These are phyloP conservation scores for Candolleomyces aberdarensis DNA, from an alignment of 768 basidiomycete species.

Conservation along the genomic window DNA sequence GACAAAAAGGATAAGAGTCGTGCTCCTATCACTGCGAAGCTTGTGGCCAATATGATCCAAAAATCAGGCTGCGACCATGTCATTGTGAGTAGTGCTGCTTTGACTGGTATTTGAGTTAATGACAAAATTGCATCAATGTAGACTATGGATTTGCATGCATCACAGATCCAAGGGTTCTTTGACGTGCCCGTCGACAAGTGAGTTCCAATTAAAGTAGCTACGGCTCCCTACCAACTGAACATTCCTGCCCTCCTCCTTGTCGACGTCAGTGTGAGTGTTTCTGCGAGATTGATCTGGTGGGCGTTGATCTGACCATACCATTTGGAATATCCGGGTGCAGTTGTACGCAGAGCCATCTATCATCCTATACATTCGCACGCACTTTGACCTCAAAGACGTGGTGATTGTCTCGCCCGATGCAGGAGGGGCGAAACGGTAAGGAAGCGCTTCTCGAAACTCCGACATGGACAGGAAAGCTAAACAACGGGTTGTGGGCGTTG, in stretches of 20 bases:
- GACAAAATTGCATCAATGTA: slow-evolving; percentile 26
- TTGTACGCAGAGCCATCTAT: slow-evolving; percentile 96
- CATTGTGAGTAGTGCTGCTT: slow-evolving; percentile 61
- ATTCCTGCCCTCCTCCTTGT: slow-evolving; percentile 13
- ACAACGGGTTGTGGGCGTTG: slow-evolving; percentile 4
- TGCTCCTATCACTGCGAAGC: slow-evolving; percentile 96
- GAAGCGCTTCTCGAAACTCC: slow-evolving; percentile 9
- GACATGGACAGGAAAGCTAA: slow-evolving; percentile 4
- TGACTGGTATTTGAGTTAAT: background rate
- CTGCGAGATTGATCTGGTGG: slow-evolving; percentile 13
- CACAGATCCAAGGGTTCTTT: slow-evolving; percentile 99
- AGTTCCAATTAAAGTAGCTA: slow-evolving; percentile 33
- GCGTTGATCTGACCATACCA: slow-evolving; percentile 11
- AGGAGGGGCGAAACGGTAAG: slow-evolving; percentile 94
- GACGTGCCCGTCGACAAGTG: slow-evolving; percentile 99
- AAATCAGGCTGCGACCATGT: slow-evolving; percentile 94
- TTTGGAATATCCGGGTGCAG: slow-evolving; percentile 33
- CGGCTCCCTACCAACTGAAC: slow-evolving; percentile 7
- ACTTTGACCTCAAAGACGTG: slow-evolving; percentile 80
- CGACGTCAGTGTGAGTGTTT: slow-evolving; percentile 21
- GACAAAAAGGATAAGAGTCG: slow-evolving; percentile 99
- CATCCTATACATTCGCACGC: slow-evolving; percentile 89
- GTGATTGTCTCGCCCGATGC: slow-evolving; percentile 98
- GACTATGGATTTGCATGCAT: slow-evolving; percentile 99
- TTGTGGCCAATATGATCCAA: slow-evolving; percentile 97